Conservation (phyloP, 1,139 yeast genomes). For the Kluyveromyces sp. region DNA sequence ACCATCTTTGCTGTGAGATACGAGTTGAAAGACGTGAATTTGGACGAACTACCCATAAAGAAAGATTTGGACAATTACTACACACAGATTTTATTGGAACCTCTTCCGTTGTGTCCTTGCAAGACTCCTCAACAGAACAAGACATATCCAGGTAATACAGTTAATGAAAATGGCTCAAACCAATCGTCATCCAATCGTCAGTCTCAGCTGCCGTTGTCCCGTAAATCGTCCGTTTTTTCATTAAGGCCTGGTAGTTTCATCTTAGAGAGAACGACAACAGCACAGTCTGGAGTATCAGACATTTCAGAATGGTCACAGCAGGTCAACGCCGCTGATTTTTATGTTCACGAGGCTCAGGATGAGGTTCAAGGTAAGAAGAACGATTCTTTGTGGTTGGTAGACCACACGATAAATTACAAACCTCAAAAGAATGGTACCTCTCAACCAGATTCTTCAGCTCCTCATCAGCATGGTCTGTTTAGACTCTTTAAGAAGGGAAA, state of each 20-base stretch:
- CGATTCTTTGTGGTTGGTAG: constrained; percentile 23
- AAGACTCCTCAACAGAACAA: not conserved
- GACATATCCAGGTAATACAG: not conserved
- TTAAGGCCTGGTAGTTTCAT: constrained; percentile 4
- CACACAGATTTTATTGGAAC: constrained; percentile 10
- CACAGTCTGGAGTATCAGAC: not conserved
- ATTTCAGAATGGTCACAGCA: constrained; percentile 3
- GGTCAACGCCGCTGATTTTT: constrained; percentile 12
- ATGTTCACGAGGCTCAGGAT: constrained; percentile 22
- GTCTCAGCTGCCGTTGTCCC: constrained; percentile 1
- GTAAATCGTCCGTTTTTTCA: constrained; percentile 10
- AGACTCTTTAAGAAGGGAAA: not conserved
- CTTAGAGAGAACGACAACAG: constrained; percentile 8
- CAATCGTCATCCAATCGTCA: not conserved
- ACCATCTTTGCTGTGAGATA: constrained; percentile 41
- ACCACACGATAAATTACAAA: constrained; percentile 8
- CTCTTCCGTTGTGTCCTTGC: constrained; percentile 12
- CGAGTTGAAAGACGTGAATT: constrained; percentile 19
- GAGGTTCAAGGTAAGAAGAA: constrained; percentile 12
- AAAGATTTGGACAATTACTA: constrained; percentile 14
- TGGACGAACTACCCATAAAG: constrained; percentile 11
- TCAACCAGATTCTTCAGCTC: not conserved
- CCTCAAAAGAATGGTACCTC: not conserved
- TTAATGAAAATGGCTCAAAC: not conserved
- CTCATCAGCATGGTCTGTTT: not conserved